Evolutionary conservation across 495 filamentous ascomycete species (phyloP).

Genomic region (Poronia punctata): DNA sequence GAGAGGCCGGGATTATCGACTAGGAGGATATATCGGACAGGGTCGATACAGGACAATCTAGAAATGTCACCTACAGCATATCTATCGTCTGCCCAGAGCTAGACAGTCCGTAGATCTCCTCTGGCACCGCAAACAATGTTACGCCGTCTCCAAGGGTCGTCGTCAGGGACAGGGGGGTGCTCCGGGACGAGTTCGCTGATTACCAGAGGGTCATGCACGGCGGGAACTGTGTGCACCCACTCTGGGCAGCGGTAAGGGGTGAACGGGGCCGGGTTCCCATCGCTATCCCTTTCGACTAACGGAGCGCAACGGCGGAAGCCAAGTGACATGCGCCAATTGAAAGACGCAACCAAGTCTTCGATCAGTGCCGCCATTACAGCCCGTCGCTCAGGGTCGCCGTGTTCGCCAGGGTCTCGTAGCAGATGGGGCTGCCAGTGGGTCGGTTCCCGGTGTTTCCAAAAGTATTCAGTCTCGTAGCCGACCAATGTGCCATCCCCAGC

Average conservation of each 20-base stretch:
- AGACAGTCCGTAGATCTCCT: slow-evolving; percentile 2
- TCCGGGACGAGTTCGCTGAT: background rate
- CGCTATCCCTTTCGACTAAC: slow-evolving; percentile 22
- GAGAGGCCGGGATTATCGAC: slow-evolving; percentile 1
- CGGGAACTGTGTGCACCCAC: background rate
- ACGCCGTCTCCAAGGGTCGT: slow-evolving; percentile 1
- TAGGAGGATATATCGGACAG: background rate
- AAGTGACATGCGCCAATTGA: slow-evolving; percentile 34
- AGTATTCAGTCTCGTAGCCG: slow-evolving; percentile 32
- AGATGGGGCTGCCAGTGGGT: slow-evolving; percentile 19
- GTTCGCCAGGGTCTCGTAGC: slow-evolving; percentile 29
- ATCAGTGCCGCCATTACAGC: slow-evolving; percentile 32
- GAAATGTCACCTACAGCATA: too few relatives aligned
- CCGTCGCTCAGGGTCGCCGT: slow-evolving; percentile 31
- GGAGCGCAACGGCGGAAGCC: slow-evolving; percentile 27
- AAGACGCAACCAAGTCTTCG: slow-evolving; percentile 31
- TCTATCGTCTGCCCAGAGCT: too few relatives aligned
- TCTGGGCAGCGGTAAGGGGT: slow-evolving; percentile 7
- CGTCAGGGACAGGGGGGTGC: background rate
- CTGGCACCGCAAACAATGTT: slow-evolving; percentile 1
- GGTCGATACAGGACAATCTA: too few relatives aligned
- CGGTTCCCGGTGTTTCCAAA: slow-evolving; percentile 25
- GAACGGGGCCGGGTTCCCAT: slow-evolving; percentile 3
- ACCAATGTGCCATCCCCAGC: slow-evolving; percentile 21
- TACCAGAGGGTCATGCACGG: background rate